Evolutionary conservation across 305 asterid species (phyloP), one percentile per base, ranked within the genome.

Genomic region (Solanum chacoense): DNA sequence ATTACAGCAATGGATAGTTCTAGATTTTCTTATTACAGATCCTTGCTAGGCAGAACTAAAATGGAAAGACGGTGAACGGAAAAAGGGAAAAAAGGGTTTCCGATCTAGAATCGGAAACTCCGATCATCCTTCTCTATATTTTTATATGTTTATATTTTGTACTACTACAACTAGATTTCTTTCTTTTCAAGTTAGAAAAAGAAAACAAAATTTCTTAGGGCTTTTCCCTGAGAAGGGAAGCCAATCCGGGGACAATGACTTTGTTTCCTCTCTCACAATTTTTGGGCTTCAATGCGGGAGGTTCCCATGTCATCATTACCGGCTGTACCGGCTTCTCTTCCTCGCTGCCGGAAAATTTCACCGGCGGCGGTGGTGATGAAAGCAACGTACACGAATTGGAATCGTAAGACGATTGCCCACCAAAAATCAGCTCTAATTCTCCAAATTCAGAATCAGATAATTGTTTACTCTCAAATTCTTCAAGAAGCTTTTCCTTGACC

Each of bases 221-320:
- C 89, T 94, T 93, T 90, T 95, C 97, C 79, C 87, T 93, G 90
- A 97, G 98, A 75, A 97, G 98, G 77, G 98, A 93, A 88, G 98
- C 98, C 92, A 97, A 92, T 35, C 99, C 99, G 88, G 98, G 93
- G 87, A 97, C 95, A 91, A 94, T 89, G 85, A 73, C 92, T 89
- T 93, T 93, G 89, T 88, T 92, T 85, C 95, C 94, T 90, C 92
- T 93, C 87, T 91, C 99, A 67, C 91, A 91, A 88, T 93, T 94
- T 94, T 87, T 92, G 79, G 95, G 94, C 89, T 87, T 95, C 76
- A 95, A 90, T 91, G 94, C 97, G 93, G 99, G 98, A 34, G 95
- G 94, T 91, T 95, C 95, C 99, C 99, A 96, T 85, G 95, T 87
- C 90, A 88, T 37, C 90, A 86, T 50, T 91, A 89, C 89, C 34